Evolutionary conservation across 2,329 filamentous ascomycete genomes (phyloP).

Genomic region (Harringtonia lauricola): DNA sequence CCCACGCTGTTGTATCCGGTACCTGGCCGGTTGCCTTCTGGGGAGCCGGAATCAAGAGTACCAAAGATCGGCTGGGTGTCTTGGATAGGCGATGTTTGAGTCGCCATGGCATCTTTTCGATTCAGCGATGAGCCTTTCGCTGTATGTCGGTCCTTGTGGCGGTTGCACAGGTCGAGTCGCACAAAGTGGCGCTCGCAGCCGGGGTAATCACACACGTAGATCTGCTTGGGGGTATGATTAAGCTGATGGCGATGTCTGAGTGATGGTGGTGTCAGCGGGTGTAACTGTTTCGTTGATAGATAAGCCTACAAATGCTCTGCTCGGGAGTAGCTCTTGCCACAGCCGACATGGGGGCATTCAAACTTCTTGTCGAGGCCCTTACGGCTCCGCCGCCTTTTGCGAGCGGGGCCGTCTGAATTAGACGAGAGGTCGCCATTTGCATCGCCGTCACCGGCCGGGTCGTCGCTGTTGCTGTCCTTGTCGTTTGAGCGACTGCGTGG

Average conservation of each 20-base stretch:
- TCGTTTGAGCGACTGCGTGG: conserved; percentile 30
- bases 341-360: conserved; percentile 74
- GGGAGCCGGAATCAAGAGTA: conserved; percentile 31
- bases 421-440: conserved; percentile 35
- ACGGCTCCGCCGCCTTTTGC: conserved; percentile 59
- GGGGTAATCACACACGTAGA: conserved; percentile 86
- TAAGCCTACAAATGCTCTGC: conserved; percentile 78
- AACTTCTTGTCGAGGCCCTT: conserved; percentile 75
- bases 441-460: conserved; percentile 24
- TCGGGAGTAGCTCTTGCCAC: conserved; percentile 91
- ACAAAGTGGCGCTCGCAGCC: conserved; percentile 88
- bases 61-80: conserved; percentile 29
- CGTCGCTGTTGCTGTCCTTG: conserved; percentile 28
- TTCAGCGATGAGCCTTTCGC: conserved; percentile 68
- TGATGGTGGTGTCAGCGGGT: neutral
- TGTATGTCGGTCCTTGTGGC: conserved; percentile 71
- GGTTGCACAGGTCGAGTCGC: conserved; percentile 81
- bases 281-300: too few species aligned
- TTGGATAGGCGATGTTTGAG: conserved; percentile 32
- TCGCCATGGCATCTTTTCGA: conserved; percentile 58
- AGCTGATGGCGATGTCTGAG: conserved; percentile 74
- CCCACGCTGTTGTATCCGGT: conserved; percentile 27
- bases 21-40: conserved; percentile 33
- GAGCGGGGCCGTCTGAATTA: conserved; percentile 40
- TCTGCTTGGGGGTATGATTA: conserved; percentile 92